Evolutionary conservation across 202 grass and related monocot genomes (phyloP).

Genomic region (Miscanthus sacchariflorus): DNA sequence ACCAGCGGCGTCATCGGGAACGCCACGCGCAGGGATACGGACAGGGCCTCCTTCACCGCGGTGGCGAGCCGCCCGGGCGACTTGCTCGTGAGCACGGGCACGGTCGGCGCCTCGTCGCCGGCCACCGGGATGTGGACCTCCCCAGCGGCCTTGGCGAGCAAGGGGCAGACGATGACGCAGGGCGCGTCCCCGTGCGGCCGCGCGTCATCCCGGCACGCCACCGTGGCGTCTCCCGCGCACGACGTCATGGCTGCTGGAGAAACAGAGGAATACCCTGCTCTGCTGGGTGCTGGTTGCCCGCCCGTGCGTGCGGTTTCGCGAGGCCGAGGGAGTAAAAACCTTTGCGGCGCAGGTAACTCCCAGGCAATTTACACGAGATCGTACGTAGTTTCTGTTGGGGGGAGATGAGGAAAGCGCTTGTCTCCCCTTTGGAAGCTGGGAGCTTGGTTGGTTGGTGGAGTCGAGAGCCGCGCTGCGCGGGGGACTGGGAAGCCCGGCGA

Average conservation of each 20-base stretch:
- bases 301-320: slow-evolving; percentile 8
- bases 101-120: slow-evolving; percentile 16
- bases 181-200: neutral
- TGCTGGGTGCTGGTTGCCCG: neutral
- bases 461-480: slow-evolving; percentile 30
- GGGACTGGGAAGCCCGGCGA: slow-evolving; percentile 5
- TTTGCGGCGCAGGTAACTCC: slow-evolving; percentile 51
- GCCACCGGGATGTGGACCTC: slow-evolving; percentile 31
- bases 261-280: slow-evolving; percentile 49
- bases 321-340: neutral
- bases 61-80: slow-evolving; percentile 27
- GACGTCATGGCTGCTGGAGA: slow-evolving; percentile 42
- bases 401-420: neutral
- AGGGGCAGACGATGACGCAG: slow-evolving; percentile 28
- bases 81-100: slow-evolving; percentile 53
- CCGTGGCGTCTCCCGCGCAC: slow-evolving; percentile 18
- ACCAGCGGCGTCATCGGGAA: slow-evolving; percentile 47
- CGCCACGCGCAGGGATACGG: neutral
- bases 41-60: slow-evolving; percentile 54
- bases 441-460: slow-evolving; percentile 46
- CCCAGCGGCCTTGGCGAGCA: slow-evolving; percentile 41
- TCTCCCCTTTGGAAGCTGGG: slow-evolving; percentile 50
- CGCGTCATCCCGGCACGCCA: slow-evolving; percentile 34
- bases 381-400: neutral
- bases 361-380: neutral